These are phyloP conservation scores for Trametes meyenii DNA, from an alignment of 768 basidiomycete genomes.

Conservation along the genomic window DNA sequence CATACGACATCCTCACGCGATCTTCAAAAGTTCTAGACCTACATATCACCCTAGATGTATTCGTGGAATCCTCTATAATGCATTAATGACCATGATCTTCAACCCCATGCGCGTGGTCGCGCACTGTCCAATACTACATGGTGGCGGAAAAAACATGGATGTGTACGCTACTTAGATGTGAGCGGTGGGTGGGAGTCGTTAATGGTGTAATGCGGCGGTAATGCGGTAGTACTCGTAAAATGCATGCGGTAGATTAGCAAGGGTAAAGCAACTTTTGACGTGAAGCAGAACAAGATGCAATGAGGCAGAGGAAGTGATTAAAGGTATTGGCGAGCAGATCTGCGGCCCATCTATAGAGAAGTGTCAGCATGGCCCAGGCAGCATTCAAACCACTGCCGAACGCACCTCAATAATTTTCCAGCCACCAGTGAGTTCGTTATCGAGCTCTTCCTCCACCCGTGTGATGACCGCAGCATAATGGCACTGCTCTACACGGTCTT, in stretches of 20 bases:
- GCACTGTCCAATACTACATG: slow-evolving; percentile 13
- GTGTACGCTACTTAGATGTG: slow-evolving; percentile 17
- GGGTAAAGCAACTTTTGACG: slow-evolving; percentile 20
- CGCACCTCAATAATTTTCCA: slow-evolving; percentile 97
- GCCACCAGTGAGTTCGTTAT: slow-evolving; percentile 92
- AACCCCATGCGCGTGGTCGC: not conserved
- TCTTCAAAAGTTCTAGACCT: slow-evolving; percentile 8
- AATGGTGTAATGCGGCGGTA: not conserved
- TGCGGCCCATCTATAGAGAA: slow-evolving; percentile 49
- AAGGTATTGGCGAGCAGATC: slow-evolving; percentile 53
- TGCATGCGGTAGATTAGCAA: slow-evolving; percentile 8
- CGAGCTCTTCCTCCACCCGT: slow-evolving; percentile 82
- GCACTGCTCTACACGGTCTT: slow-evolving; percentile 91
- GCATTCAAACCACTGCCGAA: slow-evolving; percentile 7
- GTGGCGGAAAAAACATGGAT: not conserved
- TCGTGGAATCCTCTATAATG: slow-evolving; percentile 18
- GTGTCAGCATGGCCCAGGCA: not conserved
- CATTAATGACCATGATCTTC: slow-evolving; percentile 19
- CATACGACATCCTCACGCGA: not conserved
- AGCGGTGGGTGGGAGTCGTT: slow-evolving; percentile 14
- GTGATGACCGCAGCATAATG: slow-evolving; percentile 92
- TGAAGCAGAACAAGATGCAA: not conserved
- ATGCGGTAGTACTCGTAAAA: not conserved
- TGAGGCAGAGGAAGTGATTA: slow-evolving; percentile 25
- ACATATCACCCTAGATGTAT: slow-evolving; percentile 2